phyloP scores from a whole-genome alignment of 108 stramenopile species.

The Cyclotella cryptica region DNA sequence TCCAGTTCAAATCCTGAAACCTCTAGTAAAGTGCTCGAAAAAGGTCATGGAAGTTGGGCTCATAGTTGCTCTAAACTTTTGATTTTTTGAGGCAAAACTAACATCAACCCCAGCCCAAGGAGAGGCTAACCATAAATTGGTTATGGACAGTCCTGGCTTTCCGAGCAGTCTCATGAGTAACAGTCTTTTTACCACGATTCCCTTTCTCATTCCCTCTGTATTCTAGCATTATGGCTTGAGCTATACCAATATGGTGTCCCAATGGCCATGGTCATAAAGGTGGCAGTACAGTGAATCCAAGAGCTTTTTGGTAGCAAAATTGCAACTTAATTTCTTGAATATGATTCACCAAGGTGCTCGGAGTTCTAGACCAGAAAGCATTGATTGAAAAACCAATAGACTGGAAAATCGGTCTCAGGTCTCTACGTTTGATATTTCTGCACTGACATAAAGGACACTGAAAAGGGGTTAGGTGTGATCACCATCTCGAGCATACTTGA shows the following conservation, averaged over 20 bases:
- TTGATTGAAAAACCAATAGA: slow-evolving; percentile 1
- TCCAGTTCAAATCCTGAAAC: no score
- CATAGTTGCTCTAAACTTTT: no score
- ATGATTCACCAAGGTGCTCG: not conserved
- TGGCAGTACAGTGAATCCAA: not conserved
- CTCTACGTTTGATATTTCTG: slow-evolving; percentile 13
- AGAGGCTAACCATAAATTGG: slow-evolving; percentile 14
- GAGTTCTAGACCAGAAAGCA: slow-evolving; percentile 18
- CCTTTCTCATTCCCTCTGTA: not conserved
- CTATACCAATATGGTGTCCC: slow-evolving; percentile 2
- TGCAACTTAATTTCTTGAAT: not conserved
- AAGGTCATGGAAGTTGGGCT: no score
- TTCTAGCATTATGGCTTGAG: no score
- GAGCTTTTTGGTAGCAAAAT: not conserved
- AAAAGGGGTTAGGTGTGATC: slow-evolving; percentile 16
- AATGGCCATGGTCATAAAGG: slow-evolving; percentile 5
- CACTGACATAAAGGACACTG: slow-evolving; percentile 21
- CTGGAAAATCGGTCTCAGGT: slow-evolving; percentile 12
- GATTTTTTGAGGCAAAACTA: no score
- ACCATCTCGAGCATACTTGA: slow-evolving; percentile 10
- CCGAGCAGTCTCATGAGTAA: slow-evolving; percentile 1
- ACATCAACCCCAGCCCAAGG: no score
- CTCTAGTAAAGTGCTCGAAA: no score
- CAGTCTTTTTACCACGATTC: not conserved
- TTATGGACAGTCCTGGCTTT: slow-evolving; percentile 12